These are phyloP conservation scores for Lasiodiplodia hormozganensis DNA, from an alignment of 2,329 filamentous ascomycete species.

Conservation along the genomic window DNA sequence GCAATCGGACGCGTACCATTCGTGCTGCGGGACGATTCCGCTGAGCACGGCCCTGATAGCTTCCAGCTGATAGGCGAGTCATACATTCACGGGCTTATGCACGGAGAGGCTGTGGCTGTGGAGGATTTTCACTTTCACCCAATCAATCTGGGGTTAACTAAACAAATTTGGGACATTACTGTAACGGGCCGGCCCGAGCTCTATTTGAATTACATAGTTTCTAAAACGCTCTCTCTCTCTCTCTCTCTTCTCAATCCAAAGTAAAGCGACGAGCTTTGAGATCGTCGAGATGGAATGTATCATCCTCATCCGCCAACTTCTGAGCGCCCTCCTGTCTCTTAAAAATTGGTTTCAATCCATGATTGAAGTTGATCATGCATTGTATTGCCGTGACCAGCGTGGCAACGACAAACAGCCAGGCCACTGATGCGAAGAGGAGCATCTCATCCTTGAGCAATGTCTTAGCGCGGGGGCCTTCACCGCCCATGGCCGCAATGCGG, in stretches of 20 bases:
- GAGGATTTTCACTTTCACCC: too few species aligned
- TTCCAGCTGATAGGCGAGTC: too few species aligned
- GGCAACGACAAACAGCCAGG: conserved; percentile 28
- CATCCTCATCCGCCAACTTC: neutral
- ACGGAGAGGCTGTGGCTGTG: too few species aligned
- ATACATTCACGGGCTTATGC: too few species aligned
- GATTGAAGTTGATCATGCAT: conserved; percentile 37
- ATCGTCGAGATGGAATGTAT: neutral
- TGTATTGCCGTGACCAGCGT: conserved; percentile 28
- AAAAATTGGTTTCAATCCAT: conserved; percentile 37
- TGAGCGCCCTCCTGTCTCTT: conserved; percentile 11
- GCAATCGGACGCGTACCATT: too few species aligned
- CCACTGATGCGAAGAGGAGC: conserved; percentile 33
- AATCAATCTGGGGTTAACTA: too few species aligned
- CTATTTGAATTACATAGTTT: too few species aligned
- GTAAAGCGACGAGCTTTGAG: neutral
- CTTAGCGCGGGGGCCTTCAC: conserved; percentile 10
- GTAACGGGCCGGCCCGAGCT: too few species aligned
- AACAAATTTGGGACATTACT: too few species aligned
- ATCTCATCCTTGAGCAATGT: conserved; percentile 37
- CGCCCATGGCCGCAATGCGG: conserved; percentile 34
- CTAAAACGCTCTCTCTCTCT: too few species aligned
- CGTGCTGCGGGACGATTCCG: too few species aligned
- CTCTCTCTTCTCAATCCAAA: neutral
- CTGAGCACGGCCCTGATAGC: too few species aligned